Base-by-base conservation (phyloP, 306 rosid genomes). In the Fragaria ananassa region DNA sequence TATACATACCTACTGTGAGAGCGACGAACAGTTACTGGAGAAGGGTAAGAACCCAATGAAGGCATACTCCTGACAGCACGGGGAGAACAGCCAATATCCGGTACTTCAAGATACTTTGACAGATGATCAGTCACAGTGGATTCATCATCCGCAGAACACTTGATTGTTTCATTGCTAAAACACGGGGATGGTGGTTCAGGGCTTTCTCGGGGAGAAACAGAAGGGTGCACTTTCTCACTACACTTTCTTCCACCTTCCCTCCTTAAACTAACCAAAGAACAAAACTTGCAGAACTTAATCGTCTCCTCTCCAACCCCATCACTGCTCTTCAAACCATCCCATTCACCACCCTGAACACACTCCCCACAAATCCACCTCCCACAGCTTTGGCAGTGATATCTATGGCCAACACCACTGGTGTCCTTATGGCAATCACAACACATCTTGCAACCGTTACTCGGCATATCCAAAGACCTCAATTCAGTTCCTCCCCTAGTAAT, bases 221-320 rank as follows among this genome's bases (percentile, higher is more conserved):
- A 86, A 82, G 98, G 98, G 82, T 93, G 85, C 21, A 96, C 97
- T 81, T 96, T 89, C 79, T 92, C 93, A 77, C 80, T 66, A 49
- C 71, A 71, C 81, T 83, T 89, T 57, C 82, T 78, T 75, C 83
- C 90, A 72, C 67, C 82, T 78, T 84, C 91, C 84, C 11, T 35
- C 74, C 81, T 80, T 57, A 23, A 63, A 67, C 76, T 72, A 76
- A 46, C 76, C 81, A 68, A 85, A 2, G 87, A 89, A 82, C 98
- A 95, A 58, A 79, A 78, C 85, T 87, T 89, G 87, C 97, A 95
- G 60, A 73, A 87, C 80, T 74, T 63, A n/a, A 78, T 19, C 18
- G 71, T 50, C 71, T 70, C 84, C 72, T 74, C 78, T 31, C 72
- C 62, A 72, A 72, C 85, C 76, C 70, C 85, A 78, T 44, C 77